phyloP scores from a whole-genome alignment of 768 basidiomycete genomes.

The Termitomyces sp. region DNA sequence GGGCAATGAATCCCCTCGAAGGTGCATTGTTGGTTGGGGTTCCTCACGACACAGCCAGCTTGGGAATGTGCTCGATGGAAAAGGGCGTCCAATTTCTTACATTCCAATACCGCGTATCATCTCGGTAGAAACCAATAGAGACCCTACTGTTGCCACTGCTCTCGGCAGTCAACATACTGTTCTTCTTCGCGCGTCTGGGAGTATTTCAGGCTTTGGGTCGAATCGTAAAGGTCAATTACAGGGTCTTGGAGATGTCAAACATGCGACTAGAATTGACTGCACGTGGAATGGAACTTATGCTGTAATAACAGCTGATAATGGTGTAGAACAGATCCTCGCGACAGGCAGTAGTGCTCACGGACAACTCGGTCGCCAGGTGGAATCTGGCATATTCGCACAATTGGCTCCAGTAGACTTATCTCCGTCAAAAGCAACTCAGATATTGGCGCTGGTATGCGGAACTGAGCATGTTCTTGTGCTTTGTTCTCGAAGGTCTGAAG shows the following conservation, averaged over 20 bases:
- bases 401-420: slow-evolving; percentile 26
- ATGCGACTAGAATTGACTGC: slow-evolving; percentile 35
- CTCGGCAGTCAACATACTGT: slow-evolving; percentile 40
- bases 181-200: slow-evolving; percentile 53
- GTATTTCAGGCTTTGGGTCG: slow-evolving; percentile 54
- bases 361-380: slow-evolving; percentile 48
- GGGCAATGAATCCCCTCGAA: slow-evolving; percentile 15
- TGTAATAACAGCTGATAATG: slow-evolving; percentile 19
- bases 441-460: slow-evolving; percentile 54
- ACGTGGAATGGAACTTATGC: slow-evolving; percentile 82
- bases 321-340: slow-evolving; percentile 24
- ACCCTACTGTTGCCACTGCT: slow-evolving; percentile 26
- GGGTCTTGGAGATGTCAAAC: slow-evolving; percentile 21
- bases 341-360: slow-evolving; percentile 57
- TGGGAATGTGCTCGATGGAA: slow-evolving; percentile 28
- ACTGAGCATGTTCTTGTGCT: slow-evolving; percentile 77
- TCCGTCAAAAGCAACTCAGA: slow-evolving; percentile 8
- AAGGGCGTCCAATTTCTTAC: slow-evolving; percentile 21
- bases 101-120: slow-evolving; percentile 31
- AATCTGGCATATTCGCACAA: slow-evolving; percentile 6
- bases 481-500: slow-evolving; percentile 7
- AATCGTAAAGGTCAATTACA: slow-evolving; percentile 64
- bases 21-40: slow-evolving; percentile 72
- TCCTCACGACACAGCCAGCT: slow-evolving; percentile 82
- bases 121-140: slow-evolving; percentile 19